A percentile compares a stretch with the other conserved stretches of the same genome.
Evolutionary conservation across 306 rosid species (phyloP).

Genomic region (Lithocarpus polystachyus): DNA sequence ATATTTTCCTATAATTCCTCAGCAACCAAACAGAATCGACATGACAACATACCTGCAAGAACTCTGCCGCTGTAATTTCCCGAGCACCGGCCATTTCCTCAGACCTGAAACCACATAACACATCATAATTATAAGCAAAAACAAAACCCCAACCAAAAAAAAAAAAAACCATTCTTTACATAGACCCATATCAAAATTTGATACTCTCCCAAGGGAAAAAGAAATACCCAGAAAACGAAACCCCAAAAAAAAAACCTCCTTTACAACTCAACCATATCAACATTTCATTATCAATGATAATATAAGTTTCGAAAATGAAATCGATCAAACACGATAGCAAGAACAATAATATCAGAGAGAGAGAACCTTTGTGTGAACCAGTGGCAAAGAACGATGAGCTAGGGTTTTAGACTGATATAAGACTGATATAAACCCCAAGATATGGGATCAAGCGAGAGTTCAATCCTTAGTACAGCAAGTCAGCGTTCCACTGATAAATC

Average conservation of each 20-base stretch:
- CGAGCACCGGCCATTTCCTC: constrained; percentile 40
- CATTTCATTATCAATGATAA: background rate
- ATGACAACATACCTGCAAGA: constrained; percentile 41
- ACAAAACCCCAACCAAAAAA: too few relatives aligned
- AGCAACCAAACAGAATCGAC: background rate
- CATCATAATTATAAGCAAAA: too few relatives aligned
- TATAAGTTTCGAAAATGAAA: background rate
- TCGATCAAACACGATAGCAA: background rate
- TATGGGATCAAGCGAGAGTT: too few relatives aligned
- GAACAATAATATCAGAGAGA: background rate
- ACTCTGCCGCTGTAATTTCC: constrained; percentile 53
- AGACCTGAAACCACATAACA: constrained; percentile 9
- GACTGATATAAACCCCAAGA: background rate
- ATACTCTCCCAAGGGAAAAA: background rate
- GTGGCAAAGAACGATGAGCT: background rate
- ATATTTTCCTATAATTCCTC: background rate
- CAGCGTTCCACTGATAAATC: too few relatives aligned
- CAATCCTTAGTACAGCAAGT: too few relatives aligned
- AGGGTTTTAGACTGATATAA: background rate
- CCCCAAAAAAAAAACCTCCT: background rate
- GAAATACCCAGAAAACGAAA: too few relatives aligned
- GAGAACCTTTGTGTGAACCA: background rate
- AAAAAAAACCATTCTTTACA: background rate
- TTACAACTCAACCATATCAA: background rate
- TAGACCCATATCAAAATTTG: background rate